A percentile compares a stretch with the other conserved stretches of the same genome.
phyloP scores from a whole-genome alignment of 495 filamentous ascomycete species.

The Penicillium arizonense region DNA sequence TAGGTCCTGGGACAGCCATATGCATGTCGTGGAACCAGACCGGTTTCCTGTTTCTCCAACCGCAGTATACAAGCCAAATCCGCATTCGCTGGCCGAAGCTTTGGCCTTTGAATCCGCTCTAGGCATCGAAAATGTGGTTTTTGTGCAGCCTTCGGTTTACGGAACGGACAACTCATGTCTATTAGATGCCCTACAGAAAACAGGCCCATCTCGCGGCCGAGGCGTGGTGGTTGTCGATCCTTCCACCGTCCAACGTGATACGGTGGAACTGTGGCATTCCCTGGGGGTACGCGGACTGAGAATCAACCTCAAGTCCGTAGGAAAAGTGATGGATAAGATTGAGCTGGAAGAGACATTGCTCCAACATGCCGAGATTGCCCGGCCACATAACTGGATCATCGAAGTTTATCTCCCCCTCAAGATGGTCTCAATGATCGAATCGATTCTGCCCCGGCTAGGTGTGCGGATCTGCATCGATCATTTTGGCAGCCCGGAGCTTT shows the following conservation, averaged over 20 bases:
- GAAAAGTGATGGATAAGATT: constrained; percentile 29
- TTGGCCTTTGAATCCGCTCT: constrained; percentile 38
- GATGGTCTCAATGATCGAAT: constrained; percentile 39
- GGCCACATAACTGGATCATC: constrained; percentile 45
- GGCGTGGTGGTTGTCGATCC: constrained; percentile 52
- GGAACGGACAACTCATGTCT: constrained; percentile 54
- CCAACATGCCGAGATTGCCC: constrained; percentile 43
- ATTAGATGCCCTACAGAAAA: constrained; percentile 37
- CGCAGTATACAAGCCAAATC: constrained; percentile 38
- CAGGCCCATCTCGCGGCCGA: constrained; percentile 44
- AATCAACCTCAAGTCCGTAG: constrained; percentile 49
- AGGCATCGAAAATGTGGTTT: constrained; percentile 42
- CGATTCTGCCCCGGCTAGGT: constrained; percentile 39
- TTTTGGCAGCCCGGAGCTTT: constrained; percentile 43
- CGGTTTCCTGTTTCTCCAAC: constrained; percentile 34
- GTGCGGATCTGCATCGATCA: constrained; percentile 52
- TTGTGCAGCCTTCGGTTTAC: constrained; percentile 54
- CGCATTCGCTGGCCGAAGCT: constrained; percentile 38
- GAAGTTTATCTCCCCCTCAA: constrained; percentile 48
- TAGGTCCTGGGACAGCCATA: constrained; percentile 51
- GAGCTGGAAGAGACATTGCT: constrained; percentile 36
- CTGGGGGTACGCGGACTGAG: constrained; percentile 51
- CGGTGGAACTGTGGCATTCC: constrained; percentile 44
- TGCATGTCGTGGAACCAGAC: constrained; percentile 50
- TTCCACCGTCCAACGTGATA: constrained; percentile 24